phyloP scores from a whole-genome alignment of 1,284 basidiomycete genomes.

The Flammula alnicola region DNA sequence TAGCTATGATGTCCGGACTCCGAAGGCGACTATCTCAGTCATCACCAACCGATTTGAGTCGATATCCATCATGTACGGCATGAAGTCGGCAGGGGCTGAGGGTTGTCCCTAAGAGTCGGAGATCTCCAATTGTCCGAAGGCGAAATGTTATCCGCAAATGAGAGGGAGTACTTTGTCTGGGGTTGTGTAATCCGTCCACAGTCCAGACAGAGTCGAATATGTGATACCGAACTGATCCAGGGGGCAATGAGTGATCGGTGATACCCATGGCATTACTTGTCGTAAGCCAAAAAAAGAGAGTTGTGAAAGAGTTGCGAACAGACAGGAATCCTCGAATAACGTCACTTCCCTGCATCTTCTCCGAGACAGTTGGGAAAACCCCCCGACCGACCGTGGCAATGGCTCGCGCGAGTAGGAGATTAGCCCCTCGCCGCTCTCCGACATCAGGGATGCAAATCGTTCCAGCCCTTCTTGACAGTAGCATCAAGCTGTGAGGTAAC shows the following conservation, averaged over 20 bases:
- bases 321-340: neutral
- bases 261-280: constrained; percentile 1
- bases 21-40: too few species aligned
- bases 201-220: constrained; percentile 2
- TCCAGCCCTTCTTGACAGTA: too few species aligned
- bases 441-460: neutral
- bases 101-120: constrained; percentile 1
- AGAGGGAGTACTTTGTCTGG: neutral
- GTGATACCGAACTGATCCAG: constrained; percentile 2
- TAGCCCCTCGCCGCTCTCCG: neutral
- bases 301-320: neutral
- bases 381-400: neutral
- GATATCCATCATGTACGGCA: too few species aligned
- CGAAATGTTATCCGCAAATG: constrained; percentile 2
- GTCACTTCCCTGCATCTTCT: neutral
- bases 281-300: neutral
- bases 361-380: neutral
- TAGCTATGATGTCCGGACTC: too few species aligned
- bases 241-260: neutral
- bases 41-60: too few species aligned
- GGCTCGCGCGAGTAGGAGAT: neutral
- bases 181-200: constrained; percentile 1
- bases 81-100: constrained; percentile 6
- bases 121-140: constrained; percentile 2
- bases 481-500: too few species aligned